Conservation (phyloP, 495 filamentous ascomycete species). For the Aspergillus bertholletiae region DNA sequence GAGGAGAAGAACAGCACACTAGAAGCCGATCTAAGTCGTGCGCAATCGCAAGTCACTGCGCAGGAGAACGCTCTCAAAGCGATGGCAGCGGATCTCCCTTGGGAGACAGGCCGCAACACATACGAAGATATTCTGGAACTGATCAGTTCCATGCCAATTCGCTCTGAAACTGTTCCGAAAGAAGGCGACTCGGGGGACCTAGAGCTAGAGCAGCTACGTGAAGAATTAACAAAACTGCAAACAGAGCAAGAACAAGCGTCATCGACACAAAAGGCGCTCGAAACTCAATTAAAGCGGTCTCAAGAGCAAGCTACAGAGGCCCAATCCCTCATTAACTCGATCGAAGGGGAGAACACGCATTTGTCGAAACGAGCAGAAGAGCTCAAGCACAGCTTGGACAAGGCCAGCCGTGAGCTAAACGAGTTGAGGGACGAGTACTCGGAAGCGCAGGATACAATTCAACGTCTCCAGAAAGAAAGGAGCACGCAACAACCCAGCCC, state of each 20-base stretch:
- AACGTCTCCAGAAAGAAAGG: slow-evolving; percentile 84
- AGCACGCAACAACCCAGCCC: slow-evolving; percentile 30
- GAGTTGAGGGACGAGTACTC: slow-evolving; percentile 35
- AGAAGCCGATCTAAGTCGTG: slow-evolving; percentile 37
- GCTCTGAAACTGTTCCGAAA: slow-evolving; percentile 12
- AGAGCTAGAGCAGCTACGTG: slow-evolving; percentile 23
- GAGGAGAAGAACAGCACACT: slow-evolving; percentile 42
- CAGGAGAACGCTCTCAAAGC: slow-evolving; percentile 41
- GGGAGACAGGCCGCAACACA: slow-evolving; percentile 30
- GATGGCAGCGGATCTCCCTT: slow-evolving; percentile 39
- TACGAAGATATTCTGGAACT: slow-evolving; percentile 42
- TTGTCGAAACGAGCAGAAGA: slow-evolving; percentile 33
- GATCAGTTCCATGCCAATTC: slow-evolving; percentile 36
- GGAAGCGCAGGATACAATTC: slow-evolving; percentile 63
- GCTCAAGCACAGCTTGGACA: slow-evolving; percentile 30
- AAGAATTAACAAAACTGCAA: slow-evolving; percentile 29
- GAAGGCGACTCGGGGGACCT: slow-evolving; percentile 16
- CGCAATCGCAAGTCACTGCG: slow-evolving; percentile 40
- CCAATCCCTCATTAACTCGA: slow-evolving; percentile 39
- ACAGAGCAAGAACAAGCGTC: slow-evolving; percentile 25
- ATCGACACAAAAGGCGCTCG: slow-evolving; percentile 27
- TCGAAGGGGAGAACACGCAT: slow-evolving; percentile 45
- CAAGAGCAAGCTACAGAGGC: slow-evolving; percentile 40
- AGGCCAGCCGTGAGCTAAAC: slow-evolving; percentile 31
- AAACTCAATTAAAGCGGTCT: slow-evolving; percentile 30